Evolutionary conservation across 768 basidiomycete genomes (phyloP).

Genomic region (Amanita muscaria): DNA sequence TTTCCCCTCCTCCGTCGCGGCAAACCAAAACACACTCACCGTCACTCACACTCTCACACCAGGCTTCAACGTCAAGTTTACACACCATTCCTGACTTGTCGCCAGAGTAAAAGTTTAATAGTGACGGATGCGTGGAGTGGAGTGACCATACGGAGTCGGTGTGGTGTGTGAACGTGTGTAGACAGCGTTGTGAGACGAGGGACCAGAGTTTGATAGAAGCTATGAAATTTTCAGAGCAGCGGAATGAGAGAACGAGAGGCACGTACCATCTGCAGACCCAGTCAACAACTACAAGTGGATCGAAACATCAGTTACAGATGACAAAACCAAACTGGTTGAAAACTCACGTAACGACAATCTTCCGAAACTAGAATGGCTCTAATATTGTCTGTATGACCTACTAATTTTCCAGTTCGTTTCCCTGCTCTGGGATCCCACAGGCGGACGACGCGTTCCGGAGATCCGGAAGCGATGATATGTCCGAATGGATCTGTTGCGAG

Average conservation of each 20-base stretch:
- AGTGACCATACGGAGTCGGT: conserved; percentile 93
- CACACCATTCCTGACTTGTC: conserved; percentile 87
- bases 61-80: conserved; percentile 86
- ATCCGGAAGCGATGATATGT: conserved; percentile 76
- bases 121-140: conserved; percentile 75
- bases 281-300: conserved; percentile 52
- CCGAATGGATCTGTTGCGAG: conserved; percentile 75
- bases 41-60: conserved; percentile 70
- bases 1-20: conserved; percentile 42
- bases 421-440: conserved; percentile 91
- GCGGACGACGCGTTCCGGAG: conserved; percentile 84
- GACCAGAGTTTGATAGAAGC: conserved; percentile 95
- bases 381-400: conserved; percentile 97
- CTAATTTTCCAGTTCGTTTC: conserved; percentile 74
- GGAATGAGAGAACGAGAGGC: conserved; percentile 6
- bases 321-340: background rate
- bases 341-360: conserved; percentile 80
- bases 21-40: conserved; percentile 86
- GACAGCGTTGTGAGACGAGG: conserved; percentile 73
- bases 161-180: conserved; percentile 96
- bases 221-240: conserved; percentile 11
- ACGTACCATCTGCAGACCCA: conserved; percentile 67
- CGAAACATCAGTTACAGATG: conserved; percentile 1
- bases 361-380: conserved; percentile 83
- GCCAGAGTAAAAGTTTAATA: conserved; percentile 90